Base-by-base conservation (phyloP, 768 basidiomycete genomes). In the Auricularia auricula-judae region DNA sequence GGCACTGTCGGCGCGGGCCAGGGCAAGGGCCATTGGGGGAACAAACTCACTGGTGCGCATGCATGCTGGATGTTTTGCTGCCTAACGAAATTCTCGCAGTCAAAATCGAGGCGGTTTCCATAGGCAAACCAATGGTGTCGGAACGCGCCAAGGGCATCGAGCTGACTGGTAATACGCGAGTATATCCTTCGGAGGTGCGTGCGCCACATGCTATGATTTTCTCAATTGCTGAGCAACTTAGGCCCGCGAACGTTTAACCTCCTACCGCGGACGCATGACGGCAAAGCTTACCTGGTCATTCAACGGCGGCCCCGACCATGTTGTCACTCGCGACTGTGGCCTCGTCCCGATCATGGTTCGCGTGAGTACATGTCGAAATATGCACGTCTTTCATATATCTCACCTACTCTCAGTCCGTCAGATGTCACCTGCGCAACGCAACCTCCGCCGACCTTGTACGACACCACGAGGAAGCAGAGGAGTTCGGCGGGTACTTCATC, bases 401-500 rank as follows among this genome's bases (percentile, higher is more conserved):
- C 4, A 36, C n/a, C 56, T 36, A 0, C 21, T 23, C 61, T 10
- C 67, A 97, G 91, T 98, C 96, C 8, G 86, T 85, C 23, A 81
- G 96, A 65, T 99, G 97, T 73, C 97, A 98, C 74, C 76, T 98
- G n/a, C 86, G 87, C 56, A 82, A 82, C 39, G 81, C 97, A 75
- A 84, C 93, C 2, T 90, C 96, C 8, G 83, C 88, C 8, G 88
- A 93, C 58, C 86, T 99, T 56, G 93, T 98, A 64, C 78, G 80
- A 64, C 87, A 88, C 66, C 89, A 96, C 72, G 97, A 99, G 80
- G 97, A 99, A 71, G 87, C 97, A 1, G 93, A 97, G 77, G 97
- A 98, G 75, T 98, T 98, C 71, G 97, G 97, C 62, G 97, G 96
- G 35, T 98, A 99, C 77, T 99, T 99, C 73, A 84, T 99, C 72